phyloP scores from a whole-genome alignment of 345 rosid genomes.

The Excoecaria agallocha region DNA sequence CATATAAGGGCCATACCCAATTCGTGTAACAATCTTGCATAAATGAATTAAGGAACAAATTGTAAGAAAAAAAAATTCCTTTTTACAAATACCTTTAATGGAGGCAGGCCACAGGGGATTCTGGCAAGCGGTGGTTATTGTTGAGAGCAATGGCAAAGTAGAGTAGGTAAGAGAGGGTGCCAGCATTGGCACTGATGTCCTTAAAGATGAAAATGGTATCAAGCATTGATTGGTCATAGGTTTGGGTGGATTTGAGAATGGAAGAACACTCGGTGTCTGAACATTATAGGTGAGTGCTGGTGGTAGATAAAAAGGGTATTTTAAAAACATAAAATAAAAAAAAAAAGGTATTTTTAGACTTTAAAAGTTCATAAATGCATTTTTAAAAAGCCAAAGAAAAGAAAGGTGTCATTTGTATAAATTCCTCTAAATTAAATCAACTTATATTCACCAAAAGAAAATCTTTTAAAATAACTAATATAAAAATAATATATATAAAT shows the following conservation, averaged over 20 bases:
- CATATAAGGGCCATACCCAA: neutral
- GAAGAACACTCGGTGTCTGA: too few relatives aligned
- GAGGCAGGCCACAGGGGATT: conserved; percentile 68
- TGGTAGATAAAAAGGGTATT: too few relatives aligned
- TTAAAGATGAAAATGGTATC: conserved; percentile 95
- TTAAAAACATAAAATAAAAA: too few relatives aligned
- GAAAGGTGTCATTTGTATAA: too few relatives aligned
- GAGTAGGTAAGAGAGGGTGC: conserved; percentile 69
- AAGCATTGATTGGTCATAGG: conserved; percentile 85
- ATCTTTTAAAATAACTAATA: too few relatives aligned
- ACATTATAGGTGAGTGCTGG: too few relatives aligned
- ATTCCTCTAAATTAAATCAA: too few relatives aligned
- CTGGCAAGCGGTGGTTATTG: conserved; percentile 20
- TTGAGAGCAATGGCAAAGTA: conserved; percentile 47
- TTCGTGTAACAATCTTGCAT: neutral
- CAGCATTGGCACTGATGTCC: conserved; percentile 90
- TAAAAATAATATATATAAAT: too few relatives aligned
- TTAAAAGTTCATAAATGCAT: too few relatives aligned
- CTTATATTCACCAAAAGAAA: too few relatives aligned
- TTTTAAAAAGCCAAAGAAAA: too few relatives aligned
- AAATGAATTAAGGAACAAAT: neutral
- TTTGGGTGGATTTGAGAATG: conserved; percentile 65
- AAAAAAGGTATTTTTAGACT: too few relatives aligned
- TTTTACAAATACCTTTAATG: conserved; percentile 45
- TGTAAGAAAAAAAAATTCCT: neutral